Conservation (phyloP, 2,329 filamentous ascomycete genomes). For the Fusarium sp. region DNA sequence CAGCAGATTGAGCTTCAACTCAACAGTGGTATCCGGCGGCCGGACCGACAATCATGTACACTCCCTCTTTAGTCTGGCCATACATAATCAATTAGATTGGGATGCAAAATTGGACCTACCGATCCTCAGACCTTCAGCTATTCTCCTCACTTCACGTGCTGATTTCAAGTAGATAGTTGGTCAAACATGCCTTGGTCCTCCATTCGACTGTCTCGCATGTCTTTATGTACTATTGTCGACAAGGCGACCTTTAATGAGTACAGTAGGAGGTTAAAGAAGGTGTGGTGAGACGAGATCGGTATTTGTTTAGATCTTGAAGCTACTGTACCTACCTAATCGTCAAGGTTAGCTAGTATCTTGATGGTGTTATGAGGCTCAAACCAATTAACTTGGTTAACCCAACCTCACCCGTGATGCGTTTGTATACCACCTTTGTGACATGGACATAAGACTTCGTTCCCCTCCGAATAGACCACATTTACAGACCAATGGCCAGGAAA, state of each 20-base stretch:
- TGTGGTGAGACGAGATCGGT: slow-evolving; percentile 33
- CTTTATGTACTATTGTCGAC: not conserved
- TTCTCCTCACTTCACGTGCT: not conserved
- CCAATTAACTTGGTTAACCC: slow-evolving; percentile 3
- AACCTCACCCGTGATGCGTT: slow-evolving; percentile 12
- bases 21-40: slow-evolving; percentile 19
- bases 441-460: slow-evolving; percentile 11
- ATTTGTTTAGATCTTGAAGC: slow-evolving; percentile 29
- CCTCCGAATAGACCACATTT: slow-evolving; percentile 9
- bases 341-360: slow-evolving; percentile 2
- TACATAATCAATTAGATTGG: not conserved
- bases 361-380: slow-evolving; percentile 23
- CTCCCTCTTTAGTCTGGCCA: slow-evolving; percentile 32
- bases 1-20: slow-evolving; percentile 27
- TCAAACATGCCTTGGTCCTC: slow-evolving; percentile 13
- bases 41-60: slow-evolving; percentile 36
- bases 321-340: not conserved
- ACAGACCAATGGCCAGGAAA: slow-evolving; percentile 14
- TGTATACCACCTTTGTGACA: slow-evolving; percentile 23
- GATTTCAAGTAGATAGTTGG: not conserved
- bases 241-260: not conserved
- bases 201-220: not conserved
- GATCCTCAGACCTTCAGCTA: slow-evolving; percentile 11
- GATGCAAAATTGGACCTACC: slow-evolving; percentile 21
- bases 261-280: slow-evolving; percentile 23